Base-by-base conservation (phyloP, 1,139 yeast genomes). In the Zygosaccharomyces sapae region DNA sequence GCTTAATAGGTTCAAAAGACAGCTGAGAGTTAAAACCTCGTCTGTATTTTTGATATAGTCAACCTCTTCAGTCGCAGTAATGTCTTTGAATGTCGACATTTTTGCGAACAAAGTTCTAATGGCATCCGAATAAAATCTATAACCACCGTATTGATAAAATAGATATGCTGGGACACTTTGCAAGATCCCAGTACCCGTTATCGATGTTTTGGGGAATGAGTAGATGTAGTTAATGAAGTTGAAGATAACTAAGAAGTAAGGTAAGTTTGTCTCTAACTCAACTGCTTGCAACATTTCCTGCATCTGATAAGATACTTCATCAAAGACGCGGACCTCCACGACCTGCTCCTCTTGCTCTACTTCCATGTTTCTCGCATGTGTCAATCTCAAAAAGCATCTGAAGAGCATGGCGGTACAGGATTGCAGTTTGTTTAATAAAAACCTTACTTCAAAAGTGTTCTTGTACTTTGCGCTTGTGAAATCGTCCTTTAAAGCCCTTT, bases 401-500 rank as follows among this genome's bases (percentile, higher is more conserved):
- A 67, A 66, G 1, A 70, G 48, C 27, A 64, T 57, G 1, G 70
- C 66, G 2, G 77, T 65, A 55, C 77, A 73, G 4, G 78, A 73
- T 51, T 78, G 83, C 27, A 80, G 65, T 41, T 77, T 73, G 47
- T 75, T 73, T 40, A 72, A 65, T 37, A 81, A 69, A 49, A 72
- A 71, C 47, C 88, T 72, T 18, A 81, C 61, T 53, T 81, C 81
- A 1, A 78, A 65, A 0, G 83, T 67, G 55, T 84, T 85, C 55
- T 83, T 84, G 65, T 71, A 80, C 51, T 77, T 76, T 1, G 83
- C 77, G 39, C 75, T 72, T 3, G 77, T 73, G 8, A 71, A 72
- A 31, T 73, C 74, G 46, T 62, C 66, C 45, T 67, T 67, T 20
- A 62, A 57, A n/a, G 64, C 68, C 43, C 65, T 57, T 37, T 67